Evolutionary conservation across 495 filamentous ascomycete species (phyloP).

Genomic region (Hypoxylon intermedium): DNA sequence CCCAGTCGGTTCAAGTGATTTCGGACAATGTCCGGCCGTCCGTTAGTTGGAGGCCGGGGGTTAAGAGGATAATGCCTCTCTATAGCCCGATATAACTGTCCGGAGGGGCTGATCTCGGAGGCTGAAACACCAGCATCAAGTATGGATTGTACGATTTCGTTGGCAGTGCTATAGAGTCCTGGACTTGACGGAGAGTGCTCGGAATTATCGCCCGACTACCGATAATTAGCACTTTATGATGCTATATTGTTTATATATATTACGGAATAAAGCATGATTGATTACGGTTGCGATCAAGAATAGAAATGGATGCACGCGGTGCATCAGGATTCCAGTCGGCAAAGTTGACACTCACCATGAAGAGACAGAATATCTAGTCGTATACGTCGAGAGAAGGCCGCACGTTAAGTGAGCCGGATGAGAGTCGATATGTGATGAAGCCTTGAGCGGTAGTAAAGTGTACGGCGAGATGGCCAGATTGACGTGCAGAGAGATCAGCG

Average conservation of each 20-base stretch:
- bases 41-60: conserved; percentile 12
- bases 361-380: conserved; percentile 20
- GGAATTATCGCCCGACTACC: conserved; percentile 67
- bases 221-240: conserved; percentile 16
- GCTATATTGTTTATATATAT: neutral
- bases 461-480: conserved; percentile 12
- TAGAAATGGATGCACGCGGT: neutral
- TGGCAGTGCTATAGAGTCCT: conserved; percentile 45
- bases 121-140: conserved; percentile 48
- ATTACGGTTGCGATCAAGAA: neutral
- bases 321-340: neutral
- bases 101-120: conserved; percentile 48
- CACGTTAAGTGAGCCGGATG: conserved; percentile 18
- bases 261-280: neutral
- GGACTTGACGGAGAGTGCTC: conserved; percentile 60
- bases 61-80: conserved; percentile 47
- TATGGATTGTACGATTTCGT: conserved; percentile 49
- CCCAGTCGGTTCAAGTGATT: conserved; percentile 22
- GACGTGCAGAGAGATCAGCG: conserved; percentile 8
- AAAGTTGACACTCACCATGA: conserved; percentile 34
- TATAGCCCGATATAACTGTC: conserved; percentile 54
- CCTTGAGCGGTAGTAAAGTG: neutral
- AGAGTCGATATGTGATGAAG: conserved; percentile 5
- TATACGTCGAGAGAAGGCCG: conserved; percentile 12
- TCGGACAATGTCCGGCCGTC: conserved; percentile 33